Conservation (phyloP, 2,329 filamentous ascomycete species). For the Dactylella cylindrospora region DNA sequence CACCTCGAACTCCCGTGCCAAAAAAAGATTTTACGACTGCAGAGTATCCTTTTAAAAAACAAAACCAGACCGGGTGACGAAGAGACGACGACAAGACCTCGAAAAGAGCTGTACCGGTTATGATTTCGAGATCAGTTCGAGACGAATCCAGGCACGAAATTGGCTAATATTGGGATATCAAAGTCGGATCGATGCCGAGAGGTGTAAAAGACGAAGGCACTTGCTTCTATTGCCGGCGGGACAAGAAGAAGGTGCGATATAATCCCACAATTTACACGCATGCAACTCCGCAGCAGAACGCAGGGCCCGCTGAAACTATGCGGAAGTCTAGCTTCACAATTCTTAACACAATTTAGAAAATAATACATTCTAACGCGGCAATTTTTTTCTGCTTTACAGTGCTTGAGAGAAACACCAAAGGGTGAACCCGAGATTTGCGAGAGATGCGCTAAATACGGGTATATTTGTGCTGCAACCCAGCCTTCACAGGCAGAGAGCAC, state of each 20-base stretch:
- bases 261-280: background rate
- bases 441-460: conserved; percentile 42
- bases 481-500: conserved; percentile 43
- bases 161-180: conserved; percentile 32
- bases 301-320: background rate
- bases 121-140: conserved; percentile 44
- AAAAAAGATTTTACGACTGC: conserved; percentile 29
- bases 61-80: conserved; percentile 17
- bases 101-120: conserved; percentile 27
- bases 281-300: conserved; percentile 14
- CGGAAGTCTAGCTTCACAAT: background rate
- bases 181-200: conserved; percentile 42
- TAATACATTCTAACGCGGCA: conserved; percentile 22
- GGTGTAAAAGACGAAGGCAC: conserved; percentile 44
- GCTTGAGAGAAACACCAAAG: conserved; percentile 40
- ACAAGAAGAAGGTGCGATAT: conserved; percentile 44
- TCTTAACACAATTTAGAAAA: too few relatives aligned
- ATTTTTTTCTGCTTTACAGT: conserved; percentile 32
- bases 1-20: conserved; percentile 32
- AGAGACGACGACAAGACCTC: conserved; percentile 26
- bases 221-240: conserved; percentile 43
- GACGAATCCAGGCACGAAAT: conserved; percentile 44
- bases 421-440: conserved; percentile 40
- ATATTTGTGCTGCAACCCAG: conserved; percentile 41
- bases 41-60: too few relatives aligned